phyloP scores from a whole-genome alignment of 495 filamentous ascomycete species.

The Talaromyces borbonicus region DNA sequence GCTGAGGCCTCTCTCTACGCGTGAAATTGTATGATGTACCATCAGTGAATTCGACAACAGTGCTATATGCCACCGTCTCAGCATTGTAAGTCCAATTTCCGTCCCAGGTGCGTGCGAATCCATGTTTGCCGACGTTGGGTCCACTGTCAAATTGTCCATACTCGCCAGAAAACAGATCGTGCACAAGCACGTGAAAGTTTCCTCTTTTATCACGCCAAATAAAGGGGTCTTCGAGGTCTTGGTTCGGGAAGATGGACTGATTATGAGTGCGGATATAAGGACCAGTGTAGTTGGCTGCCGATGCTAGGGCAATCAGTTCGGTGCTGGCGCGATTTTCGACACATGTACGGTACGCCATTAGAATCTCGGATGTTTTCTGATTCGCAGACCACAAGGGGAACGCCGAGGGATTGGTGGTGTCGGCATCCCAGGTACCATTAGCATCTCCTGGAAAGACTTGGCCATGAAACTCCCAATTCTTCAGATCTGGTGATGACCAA shows the following conservation, averaged over 20 bases:
- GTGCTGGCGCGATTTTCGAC: constrained; percentile 10
- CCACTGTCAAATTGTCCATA: constrained; percentile 22
- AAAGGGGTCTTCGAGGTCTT: constrained; percentile 27
- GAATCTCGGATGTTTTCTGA: constrained; percentile 5
- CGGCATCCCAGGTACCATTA: constrained; percentile 12
- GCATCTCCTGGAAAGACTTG: constrained; percentile 10
- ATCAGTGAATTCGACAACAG: constrained; percentile 26
- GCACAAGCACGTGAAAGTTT: constrained; percentile 28
- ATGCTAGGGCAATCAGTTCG: constrained; percentile 14
- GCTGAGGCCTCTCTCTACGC: constrained; percentile 27
- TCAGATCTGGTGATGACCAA: constrained; percentile 10
- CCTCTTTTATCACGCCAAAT: constrained; percentile 32
- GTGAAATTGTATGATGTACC: constrained; percentile 19
- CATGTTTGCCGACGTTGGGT: constrained; percentile 27
- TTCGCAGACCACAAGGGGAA: constrained; percentile 15
- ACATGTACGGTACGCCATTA: constrained; percentile 16
- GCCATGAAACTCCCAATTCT: constrained; percentile 10
- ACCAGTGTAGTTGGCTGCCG: constrained; percentile 8
- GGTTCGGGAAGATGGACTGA: constrained; percentile 11
- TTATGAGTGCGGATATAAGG: constrained; percentile 12
- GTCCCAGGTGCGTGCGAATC: constrained; percentile 23
- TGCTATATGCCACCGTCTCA: constrained; percentile 23
- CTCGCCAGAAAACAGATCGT: constrained; percentile 27
- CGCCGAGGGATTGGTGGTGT: constrained; percentile 22
- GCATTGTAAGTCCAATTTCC: constrained; percentile 30